Base-by-base conservation (phyloP, 1,284 basidiomycete genomes). In the Tilletia indica region DNA sequence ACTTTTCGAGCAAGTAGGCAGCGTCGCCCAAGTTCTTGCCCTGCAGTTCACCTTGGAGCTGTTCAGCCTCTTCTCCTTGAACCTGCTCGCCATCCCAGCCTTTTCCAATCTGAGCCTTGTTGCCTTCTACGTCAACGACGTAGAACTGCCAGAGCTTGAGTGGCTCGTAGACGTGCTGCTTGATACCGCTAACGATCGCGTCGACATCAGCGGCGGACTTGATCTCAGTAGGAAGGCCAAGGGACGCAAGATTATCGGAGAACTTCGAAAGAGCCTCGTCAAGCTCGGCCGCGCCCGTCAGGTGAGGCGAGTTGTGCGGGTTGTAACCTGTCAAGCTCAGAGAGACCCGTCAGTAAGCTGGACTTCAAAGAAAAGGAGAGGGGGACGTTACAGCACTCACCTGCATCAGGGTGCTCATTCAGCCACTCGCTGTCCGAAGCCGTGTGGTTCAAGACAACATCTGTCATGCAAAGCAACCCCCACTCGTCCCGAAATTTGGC, bases 71-170 rank as follows among this genome's bases (percentile, higher is more conserved):
- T 19, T 14, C 36, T n/a, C 49, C 25, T 4, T 45, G 63, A 25
- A 14, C 39, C 14, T 68, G 68, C 9, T 56, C 34, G 8, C 45
- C 54, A 39, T 68, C 72, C 71, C 73, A 76, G 8, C 71, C 77
- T 14, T 70, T 54, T 12, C 34, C 48, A 68, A 82, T 76, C 38
- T 58, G 71, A 16, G 72, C 68, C 61, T 73, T 77, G 21, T 76
- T 68, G 0, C 73, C 76, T 61, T 76, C 70, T 39, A 76, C 75
- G 38, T 82, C 76, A 45, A 82, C 51, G 34, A 76, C 80, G 63
- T 82, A 82, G 74, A 76, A 82, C 51, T 82, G 77, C 80, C 80
- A 82, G 12, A 82, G 76, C 56, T 79, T 72, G 64, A 82, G 76
- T 19, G 74, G 74, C 8, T 25, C 69, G 5, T 81, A 48, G 4